Evolutionary conservation across 1,284 basidiomycete genomes (phyloP), one percentile per base, ranked within the genome.

Genomic region (Apiotrichum gamsii): DNA sequence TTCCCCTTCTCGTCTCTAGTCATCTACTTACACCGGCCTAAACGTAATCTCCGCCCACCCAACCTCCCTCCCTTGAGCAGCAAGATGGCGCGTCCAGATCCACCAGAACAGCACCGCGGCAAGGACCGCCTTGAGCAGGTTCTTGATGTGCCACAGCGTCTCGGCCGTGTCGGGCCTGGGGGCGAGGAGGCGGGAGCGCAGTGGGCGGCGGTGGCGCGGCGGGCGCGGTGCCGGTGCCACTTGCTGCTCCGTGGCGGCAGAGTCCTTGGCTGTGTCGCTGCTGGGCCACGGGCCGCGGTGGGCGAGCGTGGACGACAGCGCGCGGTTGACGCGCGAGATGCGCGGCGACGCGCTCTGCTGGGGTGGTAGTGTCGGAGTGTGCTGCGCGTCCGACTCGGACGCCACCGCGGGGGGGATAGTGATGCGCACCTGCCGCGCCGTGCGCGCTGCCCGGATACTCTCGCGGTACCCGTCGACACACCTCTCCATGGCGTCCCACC

Each of bases 401-500:
- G 47, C 33, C 8, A 28, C 8, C 25, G 25, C 25, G 6, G 25
- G 25, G 28, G 48, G 48, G 21, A 49, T 39, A 38, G 49, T 21
- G 25, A 51, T 35, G 13, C 38, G 37, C 25, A 56, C 6, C 4
- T 46, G 36, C 35, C 52, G 43, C 16, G 38, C 37, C 1, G 37
- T 41, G 2, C 59, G 46, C 8, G 63, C 52, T 16, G 57, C 54
- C 1, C 61, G 57, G 20, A 73, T 61, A 13, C 65, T 68, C 39
- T 75, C 74, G 19, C 77, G 66, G 59, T 78, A 79, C 5, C 76
- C 75, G 41, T 76, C 74, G 8, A 79, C 76, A 47, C 77, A 75
- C 30, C 69, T 64, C 62, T 78, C 77, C 77, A 79, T 79, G 2
- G 77, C 77, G 52, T 74, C 75, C 72, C 74, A 75, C 77, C 78